Conservation (phyloP, 805 yeast genomes). For the Yarrowia alimentaria region DNA sequence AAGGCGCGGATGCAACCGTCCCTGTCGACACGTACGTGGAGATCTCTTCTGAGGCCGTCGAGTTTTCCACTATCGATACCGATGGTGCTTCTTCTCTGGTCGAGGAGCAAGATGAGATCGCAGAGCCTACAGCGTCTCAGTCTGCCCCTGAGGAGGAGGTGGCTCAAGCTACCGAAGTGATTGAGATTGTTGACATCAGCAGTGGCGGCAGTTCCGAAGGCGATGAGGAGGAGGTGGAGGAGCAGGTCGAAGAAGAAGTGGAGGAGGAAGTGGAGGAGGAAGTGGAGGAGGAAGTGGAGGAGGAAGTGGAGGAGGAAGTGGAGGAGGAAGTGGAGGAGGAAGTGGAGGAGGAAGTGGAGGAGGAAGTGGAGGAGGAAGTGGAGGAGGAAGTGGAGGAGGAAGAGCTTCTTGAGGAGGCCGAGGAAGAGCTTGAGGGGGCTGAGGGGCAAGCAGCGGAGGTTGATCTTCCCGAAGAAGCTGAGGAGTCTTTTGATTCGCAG, state of each 20-base stretch:
- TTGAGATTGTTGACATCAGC: no score
- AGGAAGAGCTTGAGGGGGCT: background rate
- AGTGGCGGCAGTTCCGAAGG: no score
- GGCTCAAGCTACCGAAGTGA: no score
- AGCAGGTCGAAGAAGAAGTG: background rate
- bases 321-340: slow-evolving; percentile 5
- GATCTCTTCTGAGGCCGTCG: no score
- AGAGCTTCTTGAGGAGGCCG: background rate
- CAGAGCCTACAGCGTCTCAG: no score
- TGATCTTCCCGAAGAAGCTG: background rate
- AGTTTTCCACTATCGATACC: no score
- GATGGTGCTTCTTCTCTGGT: no score
- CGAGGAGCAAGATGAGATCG: no score
- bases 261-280: slow-evolving; percentile 2
- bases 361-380: background rate
- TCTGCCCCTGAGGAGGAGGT: no score
- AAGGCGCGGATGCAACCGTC: no score
- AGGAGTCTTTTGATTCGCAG: slow-evolving; percentile 10
- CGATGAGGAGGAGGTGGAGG: no score
- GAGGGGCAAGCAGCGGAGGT: background rate
- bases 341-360: background rate
- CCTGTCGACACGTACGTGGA: no score
- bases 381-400: slow-evolving; percentile 1
- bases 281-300: background rate
- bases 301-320: background rate